Base-by-base conservation (phyloP, 176 grass and related monocot species). In the Cymbopogon citratus region DNA sequence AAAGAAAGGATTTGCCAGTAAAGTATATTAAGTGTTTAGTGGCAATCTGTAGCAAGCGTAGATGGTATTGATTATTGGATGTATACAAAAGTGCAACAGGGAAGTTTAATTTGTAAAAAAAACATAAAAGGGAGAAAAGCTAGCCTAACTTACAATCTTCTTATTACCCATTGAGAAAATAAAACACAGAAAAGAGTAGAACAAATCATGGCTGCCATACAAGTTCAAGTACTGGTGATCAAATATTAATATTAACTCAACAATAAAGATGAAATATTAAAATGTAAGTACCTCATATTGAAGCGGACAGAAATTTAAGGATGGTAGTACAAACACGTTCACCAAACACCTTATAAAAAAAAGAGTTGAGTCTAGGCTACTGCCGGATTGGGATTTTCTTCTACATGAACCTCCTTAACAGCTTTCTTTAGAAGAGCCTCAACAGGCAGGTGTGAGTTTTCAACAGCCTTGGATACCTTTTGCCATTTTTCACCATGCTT, bases 401-500 rank as follows among this genome's bases (percentile, higher is more conserved):
- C 95, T 87, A 82, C 86, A 61, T 81, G 88, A 66, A 97, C 85
- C 13, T 44, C 87, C 59, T 91, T 71, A 12, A 97, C 86, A 63
- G 81, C 90, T 85, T 89, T 97, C 81, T 92, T 92, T 61, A 97
- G 73, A 77, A 97, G 63, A 65, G 92, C 77, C 75, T 97, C 91
- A 86, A 92, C 78, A 66, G 87, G 62, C 12, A 81, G 83, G 72
- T 94, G 94, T 1, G 94, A 97, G 61, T 97, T 97, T 69, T 97
- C 92, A 39, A 97, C 94, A 35, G 92, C 83, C 69, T 97, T 94
- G 23, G 87, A 73, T 73, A 97, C 85, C 25, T 77, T 59, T 86
- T 94, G 94, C 94, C 94, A 97, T 86, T 71, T 90, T 78, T 94
- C 94, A 14, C 94, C 92, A 78, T 97, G 92, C 73, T 89, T 94